Percentiles rank a stretch among this genome's conserved stretches.
Conservation (phyloP, 106 monocot species). For the Posidonia australis region DNA sequence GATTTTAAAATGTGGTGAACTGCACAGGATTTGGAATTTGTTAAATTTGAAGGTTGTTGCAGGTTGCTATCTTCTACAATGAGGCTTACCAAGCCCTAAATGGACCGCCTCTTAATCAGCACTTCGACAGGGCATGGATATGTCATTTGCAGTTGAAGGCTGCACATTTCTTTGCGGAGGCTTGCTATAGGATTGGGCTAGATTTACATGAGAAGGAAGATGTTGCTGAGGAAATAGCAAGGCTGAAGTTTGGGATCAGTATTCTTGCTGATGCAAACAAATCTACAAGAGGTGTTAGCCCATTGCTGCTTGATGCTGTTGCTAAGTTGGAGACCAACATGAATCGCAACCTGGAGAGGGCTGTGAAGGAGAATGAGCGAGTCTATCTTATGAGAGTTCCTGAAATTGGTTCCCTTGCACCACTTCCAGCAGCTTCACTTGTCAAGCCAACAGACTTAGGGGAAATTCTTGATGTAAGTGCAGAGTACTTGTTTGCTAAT, state of each 20-base stretch:
- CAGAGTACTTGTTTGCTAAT: slow-evolving; percentile 36
- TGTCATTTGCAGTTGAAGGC: slow-evolving; percentile 50
- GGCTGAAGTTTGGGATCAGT: slow-evolving; percentile 32
- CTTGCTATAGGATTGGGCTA: slow-evolving; percentile 38
- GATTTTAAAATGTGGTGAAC: no score
- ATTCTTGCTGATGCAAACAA: slow-evolving; percentile 39
- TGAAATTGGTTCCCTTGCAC: slow-evolving; percentile 15
- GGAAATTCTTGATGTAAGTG: slow-evolving; percentile 47
- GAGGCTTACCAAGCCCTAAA: slow-evolving; percentile 31
- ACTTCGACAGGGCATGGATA: slow-evolving; percentile 48
- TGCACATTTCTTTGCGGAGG: slow-evolving; percentile 52
- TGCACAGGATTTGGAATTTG: no score
- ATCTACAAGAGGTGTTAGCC: slow-evolving; percentile 37
- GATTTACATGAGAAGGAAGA: slow-evolving; percentile 51
- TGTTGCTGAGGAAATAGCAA: slow-evolving; percentile 50
- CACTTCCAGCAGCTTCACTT: slow-evolving; percentile 42
- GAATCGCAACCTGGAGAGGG: slow-evolving; percentile 41
- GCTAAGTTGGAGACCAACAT: slow-evolving; percentile 32
- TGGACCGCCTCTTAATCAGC: slow-evolving; percentile 37
- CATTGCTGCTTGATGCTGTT: slow-evolving; percentile 35
- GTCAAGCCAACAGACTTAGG: slow-evolving; percentile 29
- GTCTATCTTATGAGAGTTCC: slow-evolving; percentile 58
- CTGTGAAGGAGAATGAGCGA: slow-evolving; percentile 41
- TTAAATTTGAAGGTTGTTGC: slow-evolving; percentile 13
- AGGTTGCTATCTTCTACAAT: slow-evolving; percentile 56